Evolutionary conservation across 176 grass and related monocot species (phyloP).

Genomic region (bread wheat (Triticum aestivum)): IWGSC_CS_RefSeq_v2.1 NC_057809.1:22165809-22166308

Average conservation of each 20-base stretch:
- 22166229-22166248: not conserved
- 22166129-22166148: constrained; percentile 10
- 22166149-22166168: constrained; percentile 22
- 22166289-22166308: not conserved
- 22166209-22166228: not conserved
- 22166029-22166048: not conserved
- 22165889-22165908: not conserved
- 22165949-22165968: not conserved
- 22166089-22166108: constrained; percentile 8
- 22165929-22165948: not conserved
- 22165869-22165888: too few species aligned
- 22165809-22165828: too few species aligned
- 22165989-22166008: constrained; percentile 16
- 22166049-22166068: not conserved
- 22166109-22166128: constrained; percentile 26
- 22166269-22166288: constrained; percentile 13
- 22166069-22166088: constrained; percentile 4
- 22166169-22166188: constrained; percentile 19
- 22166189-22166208: not conserved
- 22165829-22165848: too few species aligned
- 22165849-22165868: too few species aligned
- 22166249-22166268: constrained; percentile 16
- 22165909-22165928: constrained; percentile 12
- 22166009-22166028: not conserved
- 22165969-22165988: not conserved